Evolutionary conservation across 1,284 basidiomycete genomes (phyloP), one percentile per base, ranked within the genome.

Genomic region (Meira miltonrushii): DNA sequence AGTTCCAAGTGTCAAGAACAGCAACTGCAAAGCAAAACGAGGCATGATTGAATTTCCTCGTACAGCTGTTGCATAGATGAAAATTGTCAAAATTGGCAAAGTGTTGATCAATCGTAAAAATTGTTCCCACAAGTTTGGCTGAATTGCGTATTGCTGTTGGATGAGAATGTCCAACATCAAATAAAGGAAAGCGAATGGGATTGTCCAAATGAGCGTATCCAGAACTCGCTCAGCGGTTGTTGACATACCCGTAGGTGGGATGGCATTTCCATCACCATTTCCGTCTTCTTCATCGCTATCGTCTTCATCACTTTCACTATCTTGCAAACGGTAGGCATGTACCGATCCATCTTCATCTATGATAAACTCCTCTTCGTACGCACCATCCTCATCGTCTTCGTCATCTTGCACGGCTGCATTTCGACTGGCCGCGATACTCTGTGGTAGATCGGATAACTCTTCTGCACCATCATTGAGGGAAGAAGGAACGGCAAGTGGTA

Each of bases 81-180:
- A 67, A 25, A 67, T 40, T 1, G 60, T 67, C 1, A 72, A 59
- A 23, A 72, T 53, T 3, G 75, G 75, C 15, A 74, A 44, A 25
- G 66, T 66, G 5, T 55, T 44, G 7, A 58, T 13, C 49, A 75
- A 33, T 28, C 69, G 60, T 12, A 41, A 53, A 2, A 55, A 38
- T 49, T 77, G 69, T 46, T 64, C 60, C 3, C 52, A 11, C 3
- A 65, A 25, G 4, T 66, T 65, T 0, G 68, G 63, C 1, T 71
- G 70, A 57, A 68, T 60, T 12, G 68, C 66, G 48, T 78, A 78
- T 61, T 78, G 75, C 62, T 78, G 73, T 50, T 72, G 61, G 15
- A 77, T 72, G 40, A 77, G 59, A 21, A 78, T 62, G 56, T 74
- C 73, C 49, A 78, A 47, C 48, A 78, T 53, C 47, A 72, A 62